Evolutionary conservation across 305 asterid genomes (phyloP), one percentile per base, ranked within the genome.

Genomic region (Caryopteris hybrid): DNA sequence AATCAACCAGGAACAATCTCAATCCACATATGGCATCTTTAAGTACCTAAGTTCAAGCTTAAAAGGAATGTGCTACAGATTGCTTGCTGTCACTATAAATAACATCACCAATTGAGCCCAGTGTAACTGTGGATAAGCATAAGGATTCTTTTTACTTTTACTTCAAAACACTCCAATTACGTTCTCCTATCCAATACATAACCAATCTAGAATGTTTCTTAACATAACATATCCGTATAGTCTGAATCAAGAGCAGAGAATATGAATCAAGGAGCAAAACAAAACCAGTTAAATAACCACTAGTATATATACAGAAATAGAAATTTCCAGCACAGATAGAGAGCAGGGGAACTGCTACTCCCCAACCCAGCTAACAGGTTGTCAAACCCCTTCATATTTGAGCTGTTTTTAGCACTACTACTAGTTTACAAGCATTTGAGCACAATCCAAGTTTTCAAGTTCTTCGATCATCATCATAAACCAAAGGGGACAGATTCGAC

Each of bases 361-460:
- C 86, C 95, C 69, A 92, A 83, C 67, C 96, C 91, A 31, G 86
- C 79, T 45, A 93, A 73, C 77, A 93, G 74, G 80, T 93, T 97
- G 66, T 88, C 96, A 14, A 85, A 85, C 36, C 80, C 89, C 70
- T 79, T 72, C 12, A 82, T 60, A 54, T 42, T 72, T 8, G 88
- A 82, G 78, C 67, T 75, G 74, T 75, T 73, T 68, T 69, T 84
- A 20, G 77, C 83, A 78, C 73, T 70, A 34, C 64, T 66, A 34
- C 72, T 77, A 62, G 22, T 73, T 48, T 71, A n/a, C n/a, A n/a
- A n/a, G n/a, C n/a, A n/a, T n/a, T n/a, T n/a, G n/a, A n/a, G n/a
- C n/a, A n/a, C n/a, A n/a, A n/a, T n/a, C n/a, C n/a, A n/a, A n/a
- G n/a, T n/a, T n/a, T n/a, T n/a, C n/a, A n/a, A n/a, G n/a, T n/a